Percentiles rank a stretch among this genome's conserved stretches.
Evolutionary conservation across 495 filamentous ascomycete species (phyloP).

Genomic region (Aspergillus baeticus): DNA sequence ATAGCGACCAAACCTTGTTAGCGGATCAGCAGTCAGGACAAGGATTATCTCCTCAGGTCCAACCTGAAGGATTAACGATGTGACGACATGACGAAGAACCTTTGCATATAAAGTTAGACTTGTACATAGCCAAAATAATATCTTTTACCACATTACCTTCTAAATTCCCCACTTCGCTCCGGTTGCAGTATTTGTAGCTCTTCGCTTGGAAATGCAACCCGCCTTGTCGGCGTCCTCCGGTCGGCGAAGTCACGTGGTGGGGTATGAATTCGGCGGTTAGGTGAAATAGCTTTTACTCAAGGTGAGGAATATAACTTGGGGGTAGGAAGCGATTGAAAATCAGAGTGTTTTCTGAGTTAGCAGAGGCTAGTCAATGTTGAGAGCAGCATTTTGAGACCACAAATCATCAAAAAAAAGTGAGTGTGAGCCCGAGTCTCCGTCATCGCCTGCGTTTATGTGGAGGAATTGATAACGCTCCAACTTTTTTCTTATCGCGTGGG

Average conservation of each 20-base stretch:
- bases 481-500: constrained; percentile 2
- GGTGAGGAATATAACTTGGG: too few species aligned
- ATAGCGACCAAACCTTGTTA: neutral
- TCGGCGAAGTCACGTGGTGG: too few species aligned
- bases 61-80: neutral
- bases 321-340: too few species aligned
- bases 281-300: too few species aligned
- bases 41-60: neutral
- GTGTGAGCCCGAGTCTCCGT: neutral
- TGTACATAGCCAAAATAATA: neutral
- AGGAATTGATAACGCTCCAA: neutral
- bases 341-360: too few species aligned
- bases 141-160: neutral
- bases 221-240: neutral
- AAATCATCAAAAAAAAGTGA: neutral
- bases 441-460: neutral
- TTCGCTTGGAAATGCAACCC: neutral
- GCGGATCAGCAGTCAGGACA: neutral
- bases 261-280: too few species aligned
- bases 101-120: constrained; percentile 1
- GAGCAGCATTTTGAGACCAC: too few species aligned
- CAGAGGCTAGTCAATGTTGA: neutral
- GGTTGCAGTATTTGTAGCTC: too few species aligned
- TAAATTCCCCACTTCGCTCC: too few species aligned
- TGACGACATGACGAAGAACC: neutral